These are phyloP conservation scores for Aphanoascus verrucosus DNA, from an alignment of 2,329 filamentous ascomycete genomes.

Conservation along the genomic window DNA sequence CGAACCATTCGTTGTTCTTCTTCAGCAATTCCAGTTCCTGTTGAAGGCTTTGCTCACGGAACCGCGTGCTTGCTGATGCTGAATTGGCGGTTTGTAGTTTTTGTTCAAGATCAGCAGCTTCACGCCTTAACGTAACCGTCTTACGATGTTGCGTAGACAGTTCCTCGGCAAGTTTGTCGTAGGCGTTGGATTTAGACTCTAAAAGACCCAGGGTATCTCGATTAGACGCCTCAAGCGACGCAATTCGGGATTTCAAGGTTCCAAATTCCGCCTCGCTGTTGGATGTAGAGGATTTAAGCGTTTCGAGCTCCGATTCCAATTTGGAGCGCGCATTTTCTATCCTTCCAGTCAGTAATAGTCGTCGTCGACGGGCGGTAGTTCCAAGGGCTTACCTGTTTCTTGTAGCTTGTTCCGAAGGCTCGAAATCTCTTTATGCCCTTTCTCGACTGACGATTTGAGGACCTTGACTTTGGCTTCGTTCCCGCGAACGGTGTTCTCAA, in stretches of 20 bases:
- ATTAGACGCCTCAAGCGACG: constrained; percentile 81
- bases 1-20: constrained; percentile 86
- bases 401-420: constrained; percentile 70
- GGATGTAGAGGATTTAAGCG: constrained; percentile 62
- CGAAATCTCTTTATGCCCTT: constrained; percentile 71
- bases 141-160: constrained; percentile 82
- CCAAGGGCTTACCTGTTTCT: constrained; percentile 55
- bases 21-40: constrained; percentile 84
- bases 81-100: constrained; percentile 72
- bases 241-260: constrained; percentile 68
- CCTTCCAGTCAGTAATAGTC: constrained; percentile 15
- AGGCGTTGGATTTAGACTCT: constrained; percentile 77
- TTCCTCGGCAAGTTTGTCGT: constrained; percentile 76
- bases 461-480: constrained; percentile 73
- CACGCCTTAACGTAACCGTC: constrained; percentile 69
- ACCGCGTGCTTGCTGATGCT: constrained; percentile 68
- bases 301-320: constrained; percentile 71
- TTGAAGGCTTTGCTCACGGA: constrained; percentile 78
- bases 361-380: not conserved
- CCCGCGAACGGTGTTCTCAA: constrained; percentile 78
- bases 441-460: constrained; percentile 70
- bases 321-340: constrained; percentile 64
- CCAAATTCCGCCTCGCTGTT: constrained; percentile 57
- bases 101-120: constrained; percentile 72
- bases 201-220: constrained; percentile 80